Conservation (phyloP, 2,329 filamentous ascomycete genomes). For the Diaporthe sp. region DNA sequence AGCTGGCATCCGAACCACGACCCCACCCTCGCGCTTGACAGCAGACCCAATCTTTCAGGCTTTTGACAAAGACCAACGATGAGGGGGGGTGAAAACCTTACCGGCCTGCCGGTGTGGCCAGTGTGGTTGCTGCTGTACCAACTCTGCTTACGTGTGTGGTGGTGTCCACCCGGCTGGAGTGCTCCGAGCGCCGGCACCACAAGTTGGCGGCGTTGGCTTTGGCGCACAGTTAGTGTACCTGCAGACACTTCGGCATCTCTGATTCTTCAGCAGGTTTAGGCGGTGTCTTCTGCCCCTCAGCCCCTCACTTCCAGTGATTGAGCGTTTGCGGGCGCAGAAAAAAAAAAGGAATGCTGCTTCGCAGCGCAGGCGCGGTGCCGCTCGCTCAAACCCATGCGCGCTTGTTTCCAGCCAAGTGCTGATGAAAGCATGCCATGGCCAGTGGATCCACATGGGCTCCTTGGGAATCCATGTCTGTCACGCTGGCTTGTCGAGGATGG, state of each 20-base stretch:
- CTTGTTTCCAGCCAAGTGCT: slow-evolving; percentile 23
- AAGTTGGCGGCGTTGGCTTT: background rate
- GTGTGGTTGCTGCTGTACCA: slow-evolving; percentile 16
- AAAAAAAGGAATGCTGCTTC: background rate
- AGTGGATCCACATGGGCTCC: slow-evolving; percentile 15
- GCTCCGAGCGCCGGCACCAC: background rate
- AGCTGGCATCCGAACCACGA: slow-evolving; percentile 7
- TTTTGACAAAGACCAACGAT: slow-evolving; percentile 13
- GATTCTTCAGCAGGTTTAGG: background rate
- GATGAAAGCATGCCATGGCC: background rate
- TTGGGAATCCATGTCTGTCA: slow-evolving; percentile 27
- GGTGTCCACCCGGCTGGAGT: slow-evolving; percentile 9
- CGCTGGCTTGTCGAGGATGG: slow-evolving; percentile 26
- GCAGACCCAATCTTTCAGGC: slow-evolving; percentile 16
- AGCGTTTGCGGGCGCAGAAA: background rate
- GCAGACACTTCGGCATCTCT: background rate
- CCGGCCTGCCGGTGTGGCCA: background rate
- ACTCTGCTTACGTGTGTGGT: slow-evolving; percentile 12
- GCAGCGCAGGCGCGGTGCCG: background rate
- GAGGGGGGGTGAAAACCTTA: background rate
- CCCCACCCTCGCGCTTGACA: slow-evolving; percentile 31
- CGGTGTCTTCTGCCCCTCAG: background rate
- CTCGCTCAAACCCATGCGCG: background rate
- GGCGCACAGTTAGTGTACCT: background rate
- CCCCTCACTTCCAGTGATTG: background rate